phyloP scores from a whole-genome alignment of 176 grass and related monocot genomes.

The Aegilops longissima region DNA sequence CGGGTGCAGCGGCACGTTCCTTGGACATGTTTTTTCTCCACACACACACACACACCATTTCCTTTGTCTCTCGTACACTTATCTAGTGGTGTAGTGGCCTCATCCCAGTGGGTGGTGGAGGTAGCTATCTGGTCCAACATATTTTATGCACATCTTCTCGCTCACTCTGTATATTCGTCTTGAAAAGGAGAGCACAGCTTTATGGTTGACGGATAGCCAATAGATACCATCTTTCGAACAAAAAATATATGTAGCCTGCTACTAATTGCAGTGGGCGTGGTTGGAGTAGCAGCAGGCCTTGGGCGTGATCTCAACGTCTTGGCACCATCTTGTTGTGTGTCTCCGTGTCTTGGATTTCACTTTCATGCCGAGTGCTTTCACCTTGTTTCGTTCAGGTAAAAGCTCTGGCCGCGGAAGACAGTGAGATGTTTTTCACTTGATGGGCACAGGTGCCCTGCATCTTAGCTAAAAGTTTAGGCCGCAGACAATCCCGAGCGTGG shows the following conservation, averaged over 20 bases:
- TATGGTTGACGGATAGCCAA: neutral
- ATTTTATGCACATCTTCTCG: neutral
- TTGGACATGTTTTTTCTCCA: neutral
- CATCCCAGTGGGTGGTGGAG: slow-evolving; percentile 25
- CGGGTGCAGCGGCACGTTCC: neutral
- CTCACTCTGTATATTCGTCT: neutral
- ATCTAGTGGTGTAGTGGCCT: neutral
- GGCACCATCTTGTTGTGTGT: neutral
- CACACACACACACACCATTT: too few relatives aligned
- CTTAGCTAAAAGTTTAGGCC: neutral
- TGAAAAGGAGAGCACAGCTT: slow-evolving; percentile 3
- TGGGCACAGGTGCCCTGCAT: too few relatives aligned
- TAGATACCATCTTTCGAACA: neutral
- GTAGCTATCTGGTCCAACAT: slow-evolving; percentile 20
- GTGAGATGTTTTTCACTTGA: neutral
- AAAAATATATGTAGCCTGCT: neutral
- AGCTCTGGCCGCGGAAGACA: too few relatives aligned
- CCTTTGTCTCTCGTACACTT: neutral
- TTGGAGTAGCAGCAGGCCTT: too few relatives aligned
- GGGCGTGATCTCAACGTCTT: neutral
- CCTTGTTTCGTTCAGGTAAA: neutral
- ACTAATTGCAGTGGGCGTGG: neutral
- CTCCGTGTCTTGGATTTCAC: neutral
- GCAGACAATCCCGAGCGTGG: neutral
- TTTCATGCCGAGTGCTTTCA: neutral